Conservation (phyloP, 495 filamentous ascomycete genomes). For the Xylaria longipes region DNA sequence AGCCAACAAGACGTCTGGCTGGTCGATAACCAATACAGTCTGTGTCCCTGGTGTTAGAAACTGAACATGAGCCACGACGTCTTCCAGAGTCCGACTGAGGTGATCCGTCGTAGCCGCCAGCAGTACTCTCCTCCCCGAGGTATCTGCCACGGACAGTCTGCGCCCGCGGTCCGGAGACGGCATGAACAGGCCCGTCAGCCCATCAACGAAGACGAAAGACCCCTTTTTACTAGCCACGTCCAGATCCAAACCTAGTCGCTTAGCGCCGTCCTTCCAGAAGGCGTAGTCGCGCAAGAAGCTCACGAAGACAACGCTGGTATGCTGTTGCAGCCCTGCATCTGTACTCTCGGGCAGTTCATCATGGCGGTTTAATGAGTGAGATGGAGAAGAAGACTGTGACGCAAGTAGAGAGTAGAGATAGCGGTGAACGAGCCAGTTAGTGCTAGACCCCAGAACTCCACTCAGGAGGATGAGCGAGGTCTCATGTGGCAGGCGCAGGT, state of each 20-base stretch:
- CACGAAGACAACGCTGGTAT: constrained; percentile 69
- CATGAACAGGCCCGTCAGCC: constrained; percentile 60
- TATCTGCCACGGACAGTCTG: constrained; percentile 5
- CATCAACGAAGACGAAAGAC: constrained; percentile 75
- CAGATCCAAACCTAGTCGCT: constrained; percentile 74
- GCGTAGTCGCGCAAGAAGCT: constrained; percentile 77
- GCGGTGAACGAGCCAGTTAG: constrained; percentile 76
- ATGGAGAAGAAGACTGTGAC: constrained; percentile 6
- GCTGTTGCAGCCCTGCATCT: constrained; percentile 14
- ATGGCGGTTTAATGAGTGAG: constrained; percentile 10
- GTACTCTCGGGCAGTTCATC: constrained; percentile 23
- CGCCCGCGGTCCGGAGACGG: constrained; percentile 24
- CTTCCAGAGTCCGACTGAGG: constrained; percentile 31
- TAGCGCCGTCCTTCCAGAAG: constrained; percentile 75
- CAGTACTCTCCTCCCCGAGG: constrained; percentile 25
- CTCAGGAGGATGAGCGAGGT: constrained; percentile 74
- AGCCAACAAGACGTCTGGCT: constrained; percentile 62
- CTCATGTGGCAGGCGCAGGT: constrained; percentile 56
- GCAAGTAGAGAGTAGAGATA: constrained; percentile 65
- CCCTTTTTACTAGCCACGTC: constrained; percentile 61
- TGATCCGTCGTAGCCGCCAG: constrained; percentile 28
- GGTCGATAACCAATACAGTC: constrained; percentile 59
- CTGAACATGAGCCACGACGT: constrained; percentile 32
- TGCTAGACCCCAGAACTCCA: constrained; percentile 70
- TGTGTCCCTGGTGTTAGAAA: constrained; percentile 24